These are phyloP conservation scores for Myochromella boudieri DNA, from an alignment of 768 basidiomycete species.

Conservation along the genomic window DNA sequence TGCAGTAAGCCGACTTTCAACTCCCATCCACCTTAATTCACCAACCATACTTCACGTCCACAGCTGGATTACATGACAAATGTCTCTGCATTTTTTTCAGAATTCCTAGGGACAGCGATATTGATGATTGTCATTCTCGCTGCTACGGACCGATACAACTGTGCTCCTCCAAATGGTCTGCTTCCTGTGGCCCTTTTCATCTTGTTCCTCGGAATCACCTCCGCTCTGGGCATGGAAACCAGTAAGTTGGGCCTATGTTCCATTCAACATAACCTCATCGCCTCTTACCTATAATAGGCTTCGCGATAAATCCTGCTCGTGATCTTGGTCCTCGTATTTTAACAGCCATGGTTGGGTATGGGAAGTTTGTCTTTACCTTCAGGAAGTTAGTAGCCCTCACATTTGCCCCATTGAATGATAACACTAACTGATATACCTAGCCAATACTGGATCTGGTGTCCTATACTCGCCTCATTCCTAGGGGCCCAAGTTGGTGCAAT, in stretches of 20 bases:
- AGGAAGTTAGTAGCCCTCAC: constrained; percentile 36
- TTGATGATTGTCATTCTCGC: constrained; percentile 58
- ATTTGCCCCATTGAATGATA: neutral
- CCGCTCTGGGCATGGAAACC: constrained; percentile 64
- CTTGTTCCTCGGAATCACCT: constrained; percentile 55
- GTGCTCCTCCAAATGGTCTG: constrained; percentile 47
- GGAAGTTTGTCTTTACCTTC: constrained; percentile 41
- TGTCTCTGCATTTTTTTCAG: constrained; percentile 40
- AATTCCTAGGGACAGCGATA: constrained; percentile 62
- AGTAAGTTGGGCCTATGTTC: too few species aligned
- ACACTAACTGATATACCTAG: constrained; percentile 32
- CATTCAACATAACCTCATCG: too few species aligned
- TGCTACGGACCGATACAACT: constrained; percentile 52
- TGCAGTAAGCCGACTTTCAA: constrained; percentile 49
- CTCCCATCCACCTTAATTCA: too few species aligned
- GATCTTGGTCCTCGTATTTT: constrained; percentile 65
- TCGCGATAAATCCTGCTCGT: constrained; percentile 37
- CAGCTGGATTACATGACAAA: constrained; percentile 32
- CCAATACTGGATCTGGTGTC: constrained; percentile 79
- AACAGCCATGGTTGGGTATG: constrained; percentile 73
- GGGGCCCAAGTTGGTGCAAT: constrained; percentile 58
- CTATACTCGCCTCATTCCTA: constrained; percentile 56
- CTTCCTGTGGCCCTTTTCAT: constrained; percentile 60
- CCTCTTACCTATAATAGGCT: constrained; percentile 18
- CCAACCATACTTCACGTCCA: too few species aligned